Evolutionary conservation across 2,329 filamentous ascomycete genomes (phyloP).

Genomic region (Sordariomycetes sp.): DNA sequence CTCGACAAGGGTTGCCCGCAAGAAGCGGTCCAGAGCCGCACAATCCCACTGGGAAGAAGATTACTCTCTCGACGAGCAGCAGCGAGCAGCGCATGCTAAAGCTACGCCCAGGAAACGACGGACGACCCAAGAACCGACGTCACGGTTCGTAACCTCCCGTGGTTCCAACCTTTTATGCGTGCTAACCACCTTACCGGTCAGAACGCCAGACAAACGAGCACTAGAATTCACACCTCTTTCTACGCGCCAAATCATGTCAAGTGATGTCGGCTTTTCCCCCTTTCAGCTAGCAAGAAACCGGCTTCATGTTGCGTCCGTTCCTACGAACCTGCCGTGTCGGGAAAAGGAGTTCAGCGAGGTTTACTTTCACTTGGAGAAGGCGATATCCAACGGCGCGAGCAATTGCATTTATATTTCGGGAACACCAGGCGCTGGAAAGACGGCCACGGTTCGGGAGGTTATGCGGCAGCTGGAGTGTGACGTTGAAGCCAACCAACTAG

Average conservation of each 20-base stretch:
- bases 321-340: slow-evolving; percentile 76
- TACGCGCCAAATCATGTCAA: slow-evolving; percentile 68
- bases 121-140: neutral
- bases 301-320: slow-evolving; percentile 88
- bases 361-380: slow-evolving; percentile 85
- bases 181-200: neutral
- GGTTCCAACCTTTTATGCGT: neutral
- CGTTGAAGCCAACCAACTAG: slow-evolving; percentile 78
- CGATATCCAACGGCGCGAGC: slow-evolving; percentile 85
- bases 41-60: neutral
- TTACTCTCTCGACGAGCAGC: neutral
- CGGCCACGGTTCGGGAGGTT: slow-evolving; percentile 91
- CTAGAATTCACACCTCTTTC: slow-evolving; percentile 94
- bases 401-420: slow-evolving; percentile 98
- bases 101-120: neutral
- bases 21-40: slow-evolving; percentile 1
- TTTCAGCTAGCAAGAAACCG: slow-evolving; percentile 83
- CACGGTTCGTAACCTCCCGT: neutral
- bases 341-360: slow-evolving; percentile 86
- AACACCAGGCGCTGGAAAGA: slow-evolving; percentile 96
- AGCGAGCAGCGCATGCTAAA: neutral
- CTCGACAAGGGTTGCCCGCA: slow-evolving; percentile 55
- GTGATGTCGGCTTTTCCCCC: slow-evolving; percentile 64
- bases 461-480: slow-evolving; percentile 80
- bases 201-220: slow-evolving; percentile 37